Conservation (phyloP, 768 basidiomycete genomes). For the Termitomyces bulborhizus region DNA sequence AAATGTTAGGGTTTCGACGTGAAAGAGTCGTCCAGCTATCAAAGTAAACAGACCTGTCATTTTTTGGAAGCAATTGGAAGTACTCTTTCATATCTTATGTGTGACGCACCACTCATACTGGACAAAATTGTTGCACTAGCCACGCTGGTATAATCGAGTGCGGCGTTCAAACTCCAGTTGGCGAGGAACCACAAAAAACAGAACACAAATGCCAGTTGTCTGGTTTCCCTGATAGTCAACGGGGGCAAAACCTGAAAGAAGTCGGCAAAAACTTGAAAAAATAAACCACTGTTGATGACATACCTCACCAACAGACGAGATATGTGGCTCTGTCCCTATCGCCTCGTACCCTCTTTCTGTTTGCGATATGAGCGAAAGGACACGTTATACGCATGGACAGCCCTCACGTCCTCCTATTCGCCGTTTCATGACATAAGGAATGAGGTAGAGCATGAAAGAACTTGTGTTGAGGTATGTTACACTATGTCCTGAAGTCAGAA, state of each 20-base stretch:
- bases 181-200: slow-evolving; percentile 92
- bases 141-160: slow-evolving; percentile 86
- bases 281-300: not conserved
- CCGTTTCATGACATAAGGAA: slow-evolving; percentile 36
- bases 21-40: slow-evolving; percentile 72
- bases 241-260: slow-evolving; percentile 20
- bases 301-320: not conserved
- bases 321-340: slow-evolving; percentile 14
- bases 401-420: slow-evolving; percentile 3
- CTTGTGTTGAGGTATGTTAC: slow-evolving; percentile 91
- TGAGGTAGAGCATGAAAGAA: slow-evolving; percentile 78
- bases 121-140: slow-evolving; percentile 88
- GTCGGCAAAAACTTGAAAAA: not conserved
- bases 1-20: slow-evolving; percentile 70
- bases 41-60: slow-evolving; percentile 87
- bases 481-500: slow-evolving; percentile 27
- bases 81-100: not conserved
- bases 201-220: slow-evolving; percentile 70
- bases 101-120: slow-evolving; percentile 74
- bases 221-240: slow-evolving; percentile 66
- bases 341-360: slow-evolving; percentile 19
- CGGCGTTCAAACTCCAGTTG: slow-evolving; percentile 86
- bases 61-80: not conserved
- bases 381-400: not conserved
- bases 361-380: not conserved